These are phyloP conservation scores for Suhomyces sp. DNA, from an alignment of 805 yeast genomes.

Conservation along the genomic window DNA sequence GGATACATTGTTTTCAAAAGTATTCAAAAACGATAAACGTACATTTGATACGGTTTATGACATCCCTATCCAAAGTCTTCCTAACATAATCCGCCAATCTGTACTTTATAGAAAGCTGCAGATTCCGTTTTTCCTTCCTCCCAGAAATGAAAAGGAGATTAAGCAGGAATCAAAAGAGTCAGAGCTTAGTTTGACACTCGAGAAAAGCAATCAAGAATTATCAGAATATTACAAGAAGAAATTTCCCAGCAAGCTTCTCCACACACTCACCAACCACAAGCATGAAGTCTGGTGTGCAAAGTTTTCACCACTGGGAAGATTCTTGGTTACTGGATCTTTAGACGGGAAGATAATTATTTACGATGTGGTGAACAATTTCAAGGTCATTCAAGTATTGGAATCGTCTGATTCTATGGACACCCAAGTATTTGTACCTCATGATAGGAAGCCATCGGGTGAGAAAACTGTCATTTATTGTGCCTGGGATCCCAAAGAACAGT, in stretches of 20 bases:
- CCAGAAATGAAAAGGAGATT: slow-evolving; percentile 16
- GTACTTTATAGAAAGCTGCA: slow-evolving; percentile 21
- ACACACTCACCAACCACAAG: slow-evolving; percentile 50
- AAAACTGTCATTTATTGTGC: slow-evolving; percentile 61
- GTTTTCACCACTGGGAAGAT: slow-evolving; percentile 75
- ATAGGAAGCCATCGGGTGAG: slow-evolving; percentile 25
- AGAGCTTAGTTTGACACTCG: not conserved
- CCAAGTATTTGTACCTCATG: slow-evolving; percentile 24
- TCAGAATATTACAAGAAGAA: slow-evolving; percentile 8
- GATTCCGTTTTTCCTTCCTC: slow-evolving; percentile 29
- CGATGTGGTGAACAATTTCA: slow-evolving; percentile 51
- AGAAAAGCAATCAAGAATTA: slow-evolving; percentile 1
- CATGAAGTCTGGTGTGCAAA: slow-evolving; percentile 84
- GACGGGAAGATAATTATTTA: slow-evolving; percentile 66
- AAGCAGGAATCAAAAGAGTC: not conserved
- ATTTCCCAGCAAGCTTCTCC: slow-evolving; percentile 46
- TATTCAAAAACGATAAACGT: slow-evolving; percentile 4
- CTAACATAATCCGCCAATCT: slow-evolving; percentile 23
- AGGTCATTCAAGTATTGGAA: slow-evolving; percentile 29
- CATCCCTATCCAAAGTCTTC: slow-evolving; percentile 23
- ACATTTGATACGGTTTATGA: slow-evolving; percentile 9
- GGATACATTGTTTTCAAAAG: slow-evolving; percentile 7
- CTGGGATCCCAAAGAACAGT: slow-evolving; percentile 74
- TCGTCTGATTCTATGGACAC: slow-evolving; percentile 27
- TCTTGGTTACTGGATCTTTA: slow-evolving; percentile 72